Evolutionary conservation across 2,329 filamentous ascomycete species (phyloP), one percentile per base, ranked within the genome.

Genomic region (Ilyonectria sp.): DNA sequence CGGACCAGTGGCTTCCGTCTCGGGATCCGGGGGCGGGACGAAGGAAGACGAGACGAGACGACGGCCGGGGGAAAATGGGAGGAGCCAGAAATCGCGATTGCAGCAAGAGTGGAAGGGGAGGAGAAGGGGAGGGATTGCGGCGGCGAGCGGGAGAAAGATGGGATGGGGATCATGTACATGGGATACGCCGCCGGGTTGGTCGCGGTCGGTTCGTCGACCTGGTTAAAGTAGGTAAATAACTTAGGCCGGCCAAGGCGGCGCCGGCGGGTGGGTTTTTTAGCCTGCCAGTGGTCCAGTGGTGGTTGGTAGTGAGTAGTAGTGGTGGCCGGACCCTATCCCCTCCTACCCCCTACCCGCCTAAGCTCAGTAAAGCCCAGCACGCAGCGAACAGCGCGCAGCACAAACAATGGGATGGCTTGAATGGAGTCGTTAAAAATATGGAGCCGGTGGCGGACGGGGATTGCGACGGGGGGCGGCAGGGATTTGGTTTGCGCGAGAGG

Each of bases 111-210:
- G 15, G 40, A 44, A 43, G 19, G 15, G 31, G 11, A 43, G n/a
- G 29, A n/a, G 60, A 71, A 67, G 44, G 60, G 73, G 63, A 71
- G 71, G 73, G 66, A 69, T 43, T 43, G 40, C 40, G 11, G 37
- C 37, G 37, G 17, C 37, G 40, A 43, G 40, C 15, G 15, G 40
- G 40, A 8, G n/a, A n/a, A 43, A 6, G 37, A 43, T n/a, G 15
- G 40, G 15, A 43, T 43, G 40, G 40, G 40, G 31, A 33, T 33
- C 31, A 43, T 43, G 40, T n/a, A 43, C 40, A 43, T 43, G 17
- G 15, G n/a, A 43, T 43, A n/a, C 7, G 15, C 8, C 11, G 37
- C 15, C 15, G 17, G 44, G 44, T 13, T 46, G 19, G 19, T 23
- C 17, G n/a, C 15, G 26, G 26, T 19, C 49, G 29, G 49, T 33